A percentile compares a stretch with the other conserved stretches of the same genome.
Evolutionary conservation across 2,329 filamentous ascomycete species (phyloP).

Genomic region (Penicillium hordei): DNA sequence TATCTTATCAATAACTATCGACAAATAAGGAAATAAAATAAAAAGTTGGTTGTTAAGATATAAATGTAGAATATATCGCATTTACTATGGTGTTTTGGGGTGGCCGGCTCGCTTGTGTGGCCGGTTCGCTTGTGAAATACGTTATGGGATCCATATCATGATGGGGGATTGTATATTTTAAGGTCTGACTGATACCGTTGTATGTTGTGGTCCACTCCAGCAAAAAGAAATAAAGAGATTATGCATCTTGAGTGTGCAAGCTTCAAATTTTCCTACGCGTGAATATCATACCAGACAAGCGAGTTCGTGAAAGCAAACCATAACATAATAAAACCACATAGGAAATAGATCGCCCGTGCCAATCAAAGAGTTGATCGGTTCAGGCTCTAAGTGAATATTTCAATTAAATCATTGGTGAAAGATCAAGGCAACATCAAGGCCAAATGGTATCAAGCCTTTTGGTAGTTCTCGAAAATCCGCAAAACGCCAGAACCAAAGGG

Average conservation of each 20-base stretch:
- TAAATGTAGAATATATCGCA: too few relatives aligned
- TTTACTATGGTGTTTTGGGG: too few relatives aligned
- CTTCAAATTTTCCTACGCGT: not conserved
- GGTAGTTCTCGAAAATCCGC: not conserved
- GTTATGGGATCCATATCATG: not conserved
- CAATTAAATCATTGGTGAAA: not conserved
- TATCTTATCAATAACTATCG: too few relatives aligned
- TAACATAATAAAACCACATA: not conserved
- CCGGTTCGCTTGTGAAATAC: too few relatives aligned
- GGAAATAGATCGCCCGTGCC: not conserved
- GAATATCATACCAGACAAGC: not conserved
- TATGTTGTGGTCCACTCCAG: not conserved
- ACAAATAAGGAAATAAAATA: too few relatives aligned
- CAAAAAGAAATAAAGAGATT: not conserved
- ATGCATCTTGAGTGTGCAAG: not conserved
- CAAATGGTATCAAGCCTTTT: constrained; percentile 7
- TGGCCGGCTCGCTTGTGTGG: too few relatives aligned
- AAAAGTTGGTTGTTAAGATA: too few relatives aligned
- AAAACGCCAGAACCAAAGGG: constrained; percentile 8
- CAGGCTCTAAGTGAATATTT: not conserved
- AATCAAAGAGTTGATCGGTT: not conserved
- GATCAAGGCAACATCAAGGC: not conserved
- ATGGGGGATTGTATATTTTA: not conserved
- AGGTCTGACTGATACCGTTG: not conserved
- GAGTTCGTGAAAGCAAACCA: not conserved